Evolutionary conservation across 306 rosid species (phyloP), one percentile per base, ranked within the genome.

Genomic region (Rosa rugosa): DNA sequence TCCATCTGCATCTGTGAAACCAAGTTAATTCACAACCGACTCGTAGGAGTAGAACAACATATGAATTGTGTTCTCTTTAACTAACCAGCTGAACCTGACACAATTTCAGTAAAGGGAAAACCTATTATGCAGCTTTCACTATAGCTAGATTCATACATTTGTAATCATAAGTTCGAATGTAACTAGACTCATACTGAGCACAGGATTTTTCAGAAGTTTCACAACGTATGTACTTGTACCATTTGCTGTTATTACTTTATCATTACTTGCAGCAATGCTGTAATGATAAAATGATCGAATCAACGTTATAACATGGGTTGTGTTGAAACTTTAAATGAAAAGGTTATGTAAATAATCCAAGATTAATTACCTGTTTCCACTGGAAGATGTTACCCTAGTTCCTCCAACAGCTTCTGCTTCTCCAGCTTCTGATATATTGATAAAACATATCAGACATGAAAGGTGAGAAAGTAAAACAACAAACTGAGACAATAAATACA

Each of bases 361-460:
- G 36, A 2, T 31, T 31, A 31, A 85, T 22, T 87, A 94, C 97
- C 97, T 8, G 86, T 71, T 75, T 90, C 94, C 88, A 82, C 85
- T n/a, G 91, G 84, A 66, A 34, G 71, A 45, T 62, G 79, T 84
- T 63, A 80, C 77, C 51, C 54, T 47, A 36, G 69, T 81, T 70
- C 86, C 96, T 5, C 73, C 71, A 60, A 81, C 36, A 31, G 36
- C 36, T 31, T 31, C 36, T 31, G 36, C 86, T 73, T 85, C 14
- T 89, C 91, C 27, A 87, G 57, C 73, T 92, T 97, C 98, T 92
- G 90, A 56, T 80, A 78, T 25, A 31, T 31, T 31, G 3, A 31
- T 31, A 2, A 2, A 31, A 31, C 3, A 31, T 31, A 31, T 31
- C 36, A 31, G 36, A 31, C 36, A 31, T 31, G 36, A 31, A 31